Evolutionary conservation across 2,329 filamentous ascomycete species (phyloP).

Genomic region (Claviceps cyperi): DNA sequence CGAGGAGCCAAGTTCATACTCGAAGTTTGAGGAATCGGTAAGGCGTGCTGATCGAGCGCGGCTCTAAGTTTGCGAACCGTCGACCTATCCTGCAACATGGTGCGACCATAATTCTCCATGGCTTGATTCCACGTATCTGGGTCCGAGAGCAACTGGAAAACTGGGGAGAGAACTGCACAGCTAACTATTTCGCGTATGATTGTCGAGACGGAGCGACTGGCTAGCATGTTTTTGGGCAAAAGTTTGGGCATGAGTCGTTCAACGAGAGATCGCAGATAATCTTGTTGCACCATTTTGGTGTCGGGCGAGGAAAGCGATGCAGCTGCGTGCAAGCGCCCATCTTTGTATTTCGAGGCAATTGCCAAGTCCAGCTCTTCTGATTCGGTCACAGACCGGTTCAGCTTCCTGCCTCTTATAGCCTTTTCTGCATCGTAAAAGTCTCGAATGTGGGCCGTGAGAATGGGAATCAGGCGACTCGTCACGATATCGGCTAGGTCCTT

Average conservation of each 20-base stretch:
- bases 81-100: conserved; percentile 85
- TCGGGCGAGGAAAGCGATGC: conserved; percentile 73
- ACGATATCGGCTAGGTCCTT: conserved; percentile 75
- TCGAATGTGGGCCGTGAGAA: conserved; percentile 75
- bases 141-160: conserved; percentile 68
- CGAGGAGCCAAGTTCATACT: conserved; percentile 62
- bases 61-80: conserved; percentile 85
- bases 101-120: conserved; percentile 76
- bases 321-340: conserved; percentile 78
- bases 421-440: conserved; percentile 87
- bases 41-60: conserved; percentile 86
- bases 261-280: conserved; percentile 68
- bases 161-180: conserved; percentile 75
- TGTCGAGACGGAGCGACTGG: conserved; percentile 66
- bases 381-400: conserved; percentile 84
- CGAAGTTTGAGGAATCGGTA: conserved; percentile 53
- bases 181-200: conserved; percentile 82
- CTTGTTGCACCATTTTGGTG: conserved; percentile 72
- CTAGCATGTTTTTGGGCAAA: conserved; percentile 58
- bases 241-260: conserved; percentile 58
- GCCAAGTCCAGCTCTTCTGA: conserved; percentile 91
- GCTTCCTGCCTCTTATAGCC: conserved; percentile 69
- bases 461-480: conserved; percentile 70
- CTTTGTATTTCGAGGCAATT: conserved; percentile 84
- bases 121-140: conserved; percentile 97